phyloP scores from a whole-genome alignment of 2,329 filamentous ascomycete species.

The Sclerotinia minor region DNA sequence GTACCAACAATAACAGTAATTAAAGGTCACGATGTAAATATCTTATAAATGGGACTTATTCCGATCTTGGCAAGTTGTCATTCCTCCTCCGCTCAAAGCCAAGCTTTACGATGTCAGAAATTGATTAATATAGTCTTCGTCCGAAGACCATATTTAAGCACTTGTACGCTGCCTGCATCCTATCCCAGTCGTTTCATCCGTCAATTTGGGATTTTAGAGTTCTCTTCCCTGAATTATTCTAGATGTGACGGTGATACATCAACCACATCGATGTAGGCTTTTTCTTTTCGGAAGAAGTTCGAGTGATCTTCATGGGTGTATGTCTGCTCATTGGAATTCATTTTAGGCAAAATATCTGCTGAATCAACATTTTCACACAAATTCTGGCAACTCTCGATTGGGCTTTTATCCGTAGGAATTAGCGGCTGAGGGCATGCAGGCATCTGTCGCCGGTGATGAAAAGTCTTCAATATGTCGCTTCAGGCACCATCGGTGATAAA shows the following conservation, averaged over 20 bases:
- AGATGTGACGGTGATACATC: neutral
- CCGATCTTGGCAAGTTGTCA: slow-evolving; percentile 2
- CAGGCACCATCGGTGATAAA: neutral
- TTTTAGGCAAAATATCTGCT: neutral
- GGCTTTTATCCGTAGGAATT: neutral
- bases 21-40: slow-evolving; percentile 3
- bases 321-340: neutral
- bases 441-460: neutral
- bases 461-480: neutral
- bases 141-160: neutral
- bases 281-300: neutral
- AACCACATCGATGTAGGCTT: neutral
- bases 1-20: neutral
- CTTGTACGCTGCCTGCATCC: neutral
- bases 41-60: neutral
- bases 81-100: neutral
- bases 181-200: neutral
- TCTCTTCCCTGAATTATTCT: neutral
- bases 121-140: no score
- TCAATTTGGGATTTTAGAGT: neutral
- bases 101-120: neutral
- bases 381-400: neutral
- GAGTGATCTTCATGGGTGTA: neutral
- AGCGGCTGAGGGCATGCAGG: neutral
- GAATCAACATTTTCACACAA: neutral